These are phyloP conservation scores for Phytomonas francai DNA, from an alignment of 208 protist genomes.

Conservation along the genomic window DNA sequence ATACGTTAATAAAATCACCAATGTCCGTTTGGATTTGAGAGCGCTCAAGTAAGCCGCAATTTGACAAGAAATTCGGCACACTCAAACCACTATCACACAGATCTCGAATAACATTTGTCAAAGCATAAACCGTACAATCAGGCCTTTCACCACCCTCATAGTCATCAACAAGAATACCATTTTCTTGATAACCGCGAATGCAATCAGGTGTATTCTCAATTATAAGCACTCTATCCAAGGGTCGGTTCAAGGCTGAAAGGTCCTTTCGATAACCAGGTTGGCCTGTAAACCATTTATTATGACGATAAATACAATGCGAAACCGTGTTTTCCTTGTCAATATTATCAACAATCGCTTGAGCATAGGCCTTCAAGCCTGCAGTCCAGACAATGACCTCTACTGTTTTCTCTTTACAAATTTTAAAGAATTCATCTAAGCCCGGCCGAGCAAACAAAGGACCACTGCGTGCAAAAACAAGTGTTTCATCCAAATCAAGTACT, in stretches of 20 bases:
- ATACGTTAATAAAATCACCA: slow-evolving; percentile 87
- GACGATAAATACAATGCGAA: slow-evolving; percentile 89
- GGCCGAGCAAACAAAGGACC: slow-evolving; percentile 85
- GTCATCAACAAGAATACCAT: slow-evolving; percentile 89
- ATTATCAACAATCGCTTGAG: slow-evolving; percentile 88
- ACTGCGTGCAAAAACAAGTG: slow-evolving; percentile 80
- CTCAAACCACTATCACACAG: slow-evolving; percentile 77
- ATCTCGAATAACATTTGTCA: slow-evolving; percentile 69
- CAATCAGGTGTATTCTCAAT: slow-evolving; percentile 92
- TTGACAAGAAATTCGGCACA: slow-evolving; percentile 84
- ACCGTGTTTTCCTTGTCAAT: slow-evolving; percentile 85
- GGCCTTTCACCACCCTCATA: slow-evolving; percentile 84
- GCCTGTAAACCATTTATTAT: slow-evolving; percentile 91
- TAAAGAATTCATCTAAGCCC: slow-evolving; percentile 85
- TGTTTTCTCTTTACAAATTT: slow-evolving; percentile 72
- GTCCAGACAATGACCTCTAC: slow-evolving; percentile 91
- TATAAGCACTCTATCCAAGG: slow-evolving; percentile 84
- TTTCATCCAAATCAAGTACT: slow-evolving; percentile 88
- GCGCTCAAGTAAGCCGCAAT: slow-evolving; percentile 56
- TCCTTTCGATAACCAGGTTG: slow-evolving; percentile 91
- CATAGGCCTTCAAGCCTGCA: slow-evolving; percentile 85
- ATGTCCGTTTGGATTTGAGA: slow-evolving; percentile 84
- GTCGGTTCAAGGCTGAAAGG: slow-evolving; percentile 72
- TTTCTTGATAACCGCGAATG: slow-evolving; percentile 87
- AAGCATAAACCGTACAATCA: slow-evolving; percentile 84